Evolutionary conservation across 768 basidiomycete species (phyloP).

Genomic region (Podaxis sp.): DNA sequence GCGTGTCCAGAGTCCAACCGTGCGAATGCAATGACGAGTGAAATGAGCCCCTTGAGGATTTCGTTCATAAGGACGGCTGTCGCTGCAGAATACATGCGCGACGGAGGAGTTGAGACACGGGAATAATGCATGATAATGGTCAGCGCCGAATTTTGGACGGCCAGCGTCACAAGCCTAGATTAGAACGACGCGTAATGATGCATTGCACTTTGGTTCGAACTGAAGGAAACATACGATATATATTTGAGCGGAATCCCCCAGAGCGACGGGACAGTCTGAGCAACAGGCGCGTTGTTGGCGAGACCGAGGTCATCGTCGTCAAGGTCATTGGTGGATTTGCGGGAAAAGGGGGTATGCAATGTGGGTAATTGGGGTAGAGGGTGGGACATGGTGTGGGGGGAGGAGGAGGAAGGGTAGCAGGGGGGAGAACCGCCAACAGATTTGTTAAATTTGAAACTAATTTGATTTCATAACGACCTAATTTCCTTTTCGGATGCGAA

Average conservation of each 20-base stretch:
- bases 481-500: slow-evolving; percentile 3
- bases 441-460: slow-evolving; percentile 1
- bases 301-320: background rate
- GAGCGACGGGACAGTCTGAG: slow-evolving; percentile 42
- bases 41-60: slow-evolving; percentile 88
- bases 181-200: slow-evolving; percentile 4
- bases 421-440: background rate
- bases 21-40: slow-evolving; percentile 77
- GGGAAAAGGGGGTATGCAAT: background rate
- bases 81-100: slow-evolving; percentile 85
- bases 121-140: slow-evolving; percentile 98
- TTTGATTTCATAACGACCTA: background rate
- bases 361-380: slow-evolving; percentile 7
- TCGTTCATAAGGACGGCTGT: slow-evolving; percentile 94
- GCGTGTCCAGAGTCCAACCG: slow-evolving; percentile 44
- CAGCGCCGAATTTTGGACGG: slow-evolving; percentile 87
- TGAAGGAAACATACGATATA: slow-evolving; percentile 55
- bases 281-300: slow-evolving; percentile 1
- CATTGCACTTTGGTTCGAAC: background rate
- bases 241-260: slow-evolving; percentile 80
- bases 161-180: slow-evolving; percentile 75
- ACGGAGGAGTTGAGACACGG: slow-evolving; percentile 73
- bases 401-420: background rate
- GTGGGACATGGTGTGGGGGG: slow-evolving; percentile 9
- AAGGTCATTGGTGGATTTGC: background rate